Evolutionary conservation across 176 grass and related monocot genomes (phyloP), one percentile per base, ranked within the genome.

Genomic region (Tillandsia leiboldiana): DNA sequence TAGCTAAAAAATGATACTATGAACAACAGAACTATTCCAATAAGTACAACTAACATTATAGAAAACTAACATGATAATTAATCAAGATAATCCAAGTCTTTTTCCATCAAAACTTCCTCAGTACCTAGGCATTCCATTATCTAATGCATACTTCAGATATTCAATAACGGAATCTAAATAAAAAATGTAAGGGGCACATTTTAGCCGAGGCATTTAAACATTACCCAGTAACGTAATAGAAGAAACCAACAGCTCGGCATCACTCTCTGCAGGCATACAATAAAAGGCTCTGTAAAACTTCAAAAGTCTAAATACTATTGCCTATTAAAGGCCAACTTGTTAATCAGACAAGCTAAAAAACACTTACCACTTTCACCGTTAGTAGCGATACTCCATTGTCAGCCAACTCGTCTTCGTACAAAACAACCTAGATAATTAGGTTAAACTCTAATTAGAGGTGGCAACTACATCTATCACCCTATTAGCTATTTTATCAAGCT

Each of bases 171-270:
- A 42, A 42, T 42, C 33, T 42, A 42, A 42, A 42, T 42, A 42
- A 42, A 42, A 42, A 42, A 42, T 42, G 33, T 42, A 42, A 42
- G 33, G 33, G 33, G 4, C 33, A 42, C 33, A 6, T 42, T 42
- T 42, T 5, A 42, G 33, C 5, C 33, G 22, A 2, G 56, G 22
- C 22, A 61, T 61, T 23, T 61, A 20, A 23, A 61, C 56, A 61
- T 61, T 83, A 97, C 93, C 93, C 93, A 97, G 58, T 81, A 85
- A 53, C 86, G 89, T 68, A 92, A 62, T 29, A 97, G 85, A 72
- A 97, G 73, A 84, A 97, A 97, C 93, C 89, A 97, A 79, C 84
- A 87, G 26, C 81, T 90, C 48, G 86, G 89, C 93, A 97, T 97
- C 72, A 97, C 93, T 86, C 93, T 90, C 93, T 90, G 75, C 81